These are phyloP conservation scores for Hydnomerulius pinastri DNA, from an alignment of 768 basidiomycete species.

Conservation along the genomic window DNA sequence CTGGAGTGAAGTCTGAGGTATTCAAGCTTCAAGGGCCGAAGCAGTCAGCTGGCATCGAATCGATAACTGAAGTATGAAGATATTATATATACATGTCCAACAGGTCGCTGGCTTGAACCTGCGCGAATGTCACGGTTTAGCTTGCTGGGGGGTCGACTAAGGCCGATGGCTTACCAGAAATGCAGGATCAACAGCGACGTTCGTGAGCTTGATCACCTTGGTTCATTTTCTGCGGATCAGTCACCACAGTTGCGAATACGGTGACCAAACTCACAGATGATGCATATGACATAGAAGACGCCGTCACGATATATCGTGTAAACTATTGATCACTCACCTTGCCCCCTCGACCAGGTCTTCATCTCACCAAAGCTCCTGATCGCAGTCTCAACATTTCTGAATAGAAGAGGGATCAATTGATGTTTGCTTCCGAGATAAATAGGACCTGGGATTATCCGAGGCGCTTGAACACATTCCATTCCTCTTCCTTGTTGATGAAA, in stretches of 20 bases:
- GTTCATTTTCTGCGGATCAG: constrained; percentile 4
- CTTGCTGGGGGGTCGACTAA: not conserved
- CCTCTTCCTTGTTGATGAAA: no score
- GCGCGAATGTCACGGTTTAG: not conserved
- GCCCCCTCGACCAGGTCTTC: no score
- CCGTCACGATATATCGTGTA: constrained; percentile 13
- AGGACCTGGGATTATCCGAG: no score
- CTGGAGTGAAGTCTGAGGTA: constrained; percentile 8
- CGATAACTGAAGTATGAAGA: not conserved
- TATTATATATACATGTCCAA: not conserved
- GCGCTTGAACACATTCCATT: no score
- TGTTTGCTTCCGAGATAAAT: no score
- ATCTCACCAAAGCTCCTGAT: no score
- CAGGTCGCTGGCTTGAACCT: constrained; percentile 8
- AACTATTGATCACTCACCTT: constrained; percentile 11
- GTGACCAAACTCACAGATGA: constrained; percentile 9
- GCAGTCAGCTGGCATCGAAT: not conserved
- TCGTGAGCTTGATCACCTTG: constrained; percentile 18
- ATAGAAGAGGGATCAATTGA: no score
- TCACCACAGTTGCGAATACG: no score
- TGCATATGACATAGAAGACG: constrained; percentile 20
- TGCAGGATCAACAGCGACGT: constrained; percentile 6
- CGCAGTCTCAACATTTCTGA: no score
- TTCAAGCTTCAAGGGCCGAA: not conserved
- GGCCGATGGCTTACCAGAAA: constrained; percentile 7